Evolutionary conservation across 2,329 filamentous ascomycete genomes (phyloP).

Genomic region (Fusarium falciforme): DNA sequence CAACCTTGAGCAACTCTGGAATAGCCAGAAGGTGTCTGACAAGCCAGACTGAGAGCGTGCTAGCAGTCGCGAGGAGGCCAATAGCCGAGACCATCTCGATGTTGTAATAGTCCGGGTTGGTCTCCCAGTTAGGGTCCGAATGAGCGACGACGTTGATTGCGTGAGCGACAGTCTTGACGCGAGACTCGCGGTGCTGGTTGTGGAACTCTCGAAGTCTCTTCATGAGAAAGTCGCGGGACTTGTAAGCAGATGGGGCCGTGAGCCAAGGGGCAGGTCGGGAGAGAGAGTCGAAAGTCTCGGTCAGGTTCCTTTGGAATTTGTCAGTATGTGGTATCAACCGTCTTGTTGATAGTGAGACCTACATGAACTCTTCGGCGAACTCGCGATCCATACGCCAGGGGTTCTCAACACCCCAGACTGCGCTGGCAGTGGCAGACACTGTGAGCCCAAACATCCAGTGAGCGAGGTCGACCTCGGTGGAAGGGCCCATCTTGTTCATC

Average conservation of each 20-base stretch:
- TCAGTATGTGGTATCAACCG: conserved; percentile 3
- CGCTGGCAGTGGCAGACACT: conserved; percentile 46
- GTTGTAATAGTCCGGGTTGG: conserved; percentile 47
- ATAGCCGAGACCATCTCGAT: conserved; percentile 49
- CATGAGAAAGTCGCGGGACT: conserved; percentile 42
- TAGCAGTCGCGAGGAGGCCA: conserved; percentile 46
- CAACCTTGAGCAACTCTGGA: conserved; percentile 28
- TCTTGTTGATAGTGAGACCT: background rate
- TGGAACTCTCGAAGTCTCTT: conserved; percentile 43
- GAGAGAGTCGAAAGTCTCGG: conserved; percentile 46
- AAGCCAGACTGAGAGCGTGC: conserved; percentile 47
- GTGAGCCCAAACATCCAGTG: conserved; percentile 46
- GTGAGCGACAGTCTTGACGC: conserved; percentile 42
- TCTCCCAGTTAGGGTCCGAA: conserved; percentile 45
- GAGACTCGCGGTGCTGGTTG: conserved; percentile 36
- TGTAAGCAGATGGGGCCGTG: conserved; percentile 43
- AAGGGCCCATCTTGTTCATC: conserved; percentile 31
- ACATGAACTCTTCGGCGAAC: conserved; percentile 47
- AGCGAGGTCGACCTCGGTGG: conserved; percentile 38
- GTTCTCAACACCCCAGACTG: conserved; percentile 47
- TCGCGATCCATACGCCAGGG: conserved; percentile 47
- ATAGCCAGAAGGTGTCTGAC: conserved; percentile 43
- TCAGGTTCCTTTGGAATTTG: conserved; percentile 36
- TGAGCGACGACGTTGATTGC: conserved; percentile 47
- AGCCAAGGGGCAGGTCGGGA: conserved; percentile 40